Evolutionary conservation across 2,329 filamentous ascomycete genomes (phyloP).

Genomic region (Fusarium pseudonygamai): DNA sequence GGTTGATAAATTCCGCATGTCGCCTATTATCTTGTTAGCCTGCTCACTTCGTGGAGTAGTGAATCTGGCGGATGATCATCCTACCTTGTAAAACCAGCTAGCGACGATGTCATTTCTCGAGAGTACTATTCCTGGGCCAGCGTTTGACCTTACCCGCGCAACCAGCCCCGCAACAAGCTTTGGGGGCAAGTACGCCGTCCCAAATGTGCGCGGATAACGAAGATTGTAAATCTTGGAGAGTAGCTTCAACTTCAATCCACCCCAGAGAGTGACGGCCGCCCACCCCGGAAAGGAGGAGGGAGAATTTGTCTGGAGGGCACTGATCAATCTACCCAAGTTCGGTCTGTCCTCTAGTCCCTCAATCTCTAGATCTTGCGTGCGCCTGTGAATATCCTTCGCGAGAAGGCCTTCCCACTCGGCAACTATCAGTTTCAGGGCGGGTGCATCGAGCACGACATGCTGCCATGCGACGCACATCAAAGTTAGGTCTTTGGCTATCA

Average conservation of each 20-base stretch:
- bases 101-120: background rate
- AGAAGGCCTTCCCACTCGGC: background rate
- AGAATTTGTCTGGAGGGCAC: rapidly evolving
- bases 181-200: background rate
- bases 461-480: background rate
- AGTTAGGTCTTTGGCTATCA: background rate
- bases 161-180: background rate
- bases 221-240: rapidly evolving
- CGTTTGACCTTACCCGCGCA: background rate
- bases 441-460: background rate
- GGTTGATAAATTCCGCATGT: background rate
- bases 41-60: rapidly evolving
- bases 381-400: rapidly evolving
- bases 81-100: background rate
- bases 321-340: background rate
- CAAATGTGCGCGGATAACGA: background rate
- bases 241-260: background rate
- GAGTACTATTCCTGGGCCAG: rapidly evolving
- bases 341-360: rapidly evolving
- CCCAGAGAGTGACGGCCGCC: background rate
- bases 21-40: rapidly evolving
- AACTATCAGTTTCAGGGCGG: background rate
- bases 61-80: rapidly evolving
- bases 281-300: background rate
- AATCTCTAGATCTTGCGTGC: rapidly evolving